Evolutionary conservation across 371 early-diverging fungal genomes (phyloP).

Genomic region (Mucor saturninus): DNA sequence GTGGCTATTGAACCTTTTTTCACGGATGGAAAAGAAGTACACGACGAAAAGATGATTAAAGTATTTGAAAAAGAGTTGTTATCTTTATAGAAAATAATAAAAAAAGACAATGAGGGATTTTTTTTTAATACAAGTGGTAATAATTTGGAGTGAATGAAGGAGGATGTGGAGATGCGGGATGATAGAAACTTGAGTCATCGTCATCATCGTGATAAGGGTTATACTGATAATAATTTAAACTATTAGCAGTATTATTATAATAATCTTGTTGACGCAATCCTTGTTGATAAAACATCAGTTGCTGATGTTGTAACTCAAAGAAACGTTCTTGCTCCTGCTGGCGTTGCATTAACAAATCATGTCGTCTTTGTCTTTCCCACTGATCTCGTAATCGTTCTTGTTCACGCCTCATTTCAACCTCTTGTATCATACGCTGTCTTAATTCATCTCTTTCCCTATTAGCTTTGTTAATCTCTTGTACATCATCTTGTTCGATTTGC

Average conservation of each 20-base stretch:
- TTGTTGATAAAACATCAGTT: slow-evolving; percentile 3
- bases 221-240: not conserved
- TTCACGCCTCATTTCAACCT: not conserved
- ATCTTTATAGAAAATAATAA: slow-evolving; percentile 19
- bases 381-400: not conserved
- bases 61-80: slow-evolving; percentile 48
- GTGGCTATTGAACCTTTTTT: slow-evolving; percentile 56
- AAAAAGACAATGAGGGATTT: not conserved
- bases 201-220: not conserved
- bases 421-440: not conserved
- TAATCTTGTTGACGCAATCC: not conserved
- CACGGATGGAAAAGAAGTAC: slow-evolving; percentile 13
- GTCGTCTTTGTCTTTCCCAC: slow-evolving; percentile 1
- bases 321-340: not conserved
- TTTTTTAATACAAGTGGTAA: slow-evolving; percentile 1
- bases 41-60: slow-evolving; percentile 36
- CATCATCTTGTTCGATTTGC: slow-evolving; percentile 1
- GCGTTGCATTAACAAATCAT: slow-evolving; percentile 1
- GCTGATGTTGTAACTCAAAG: not conserved
- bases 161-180: not conserved
- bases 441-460: not conserved
- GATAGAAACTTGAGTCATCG: not conserved
- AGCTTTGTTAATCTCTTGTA: not conserved
- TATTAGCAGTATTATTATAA: not conserved
- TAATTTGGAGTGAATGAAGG: not conserved